phyloP scores from a whole-genome alignment of 805 yeast species.

The Kodamaea fukazawae region DNA sequence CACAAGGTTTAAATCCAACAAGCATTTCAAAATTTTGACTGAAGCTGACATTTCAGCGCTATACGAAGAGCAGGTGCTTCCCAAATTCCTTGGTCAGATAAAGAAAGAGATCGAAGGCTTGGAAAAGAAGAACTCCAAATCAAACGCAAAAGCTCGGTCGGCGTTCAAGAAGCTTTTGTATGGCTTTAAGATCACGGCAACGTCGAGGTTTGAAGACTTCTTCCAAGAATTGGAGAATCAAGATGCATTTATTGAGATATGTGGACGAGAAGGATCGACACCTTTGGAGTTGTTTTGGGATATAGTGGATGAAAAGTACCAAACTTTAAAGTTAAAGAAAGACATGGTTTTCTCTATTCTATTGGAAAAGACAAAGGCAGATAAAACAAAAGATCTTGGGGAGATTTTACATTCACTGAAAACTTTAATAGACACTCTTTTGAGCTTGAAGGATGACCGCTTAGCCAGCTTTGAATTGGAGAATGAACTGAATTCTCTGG shows the following conservation, averaged over 20 bases:
- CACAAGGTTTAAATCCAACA: constrained; percentile 55
- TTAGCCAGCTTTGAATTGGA: constrained; percentile 23
- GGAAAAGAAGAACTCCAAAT: constrained; percentile 44
- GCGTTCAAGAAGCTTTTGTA: constrained; percentile 50
- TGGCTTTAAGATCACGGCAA: constrained; percentile 44
- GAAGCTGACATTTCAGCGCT: constrained; percentile 59
- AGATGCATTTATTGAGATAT: constrained; percentile 52
- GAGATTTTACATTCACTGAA: constrained; percentile 12
- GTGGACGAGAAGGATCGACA: constrained; percentile 77
- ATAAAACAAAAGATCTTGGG: background rate
- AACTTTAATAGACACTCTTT: constrained; percentile 18
- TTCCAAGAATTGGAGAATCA: constrained; percentile 52
- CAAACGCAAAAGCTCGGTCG: constrained; percentile 67
- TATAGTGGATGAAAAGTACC: constrained; percentile 58
- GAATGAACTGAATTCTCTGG: constrained; percentile 12
- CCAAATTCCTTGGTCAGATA: constrained; percentile 20
- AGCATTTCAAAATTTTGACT: constrained; percentile 49
- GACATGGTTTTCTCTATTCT: constrained; percentile 50
- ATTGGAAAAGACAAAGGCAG: background rate
- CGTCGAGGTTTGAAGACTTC: constrained; percentile 59
- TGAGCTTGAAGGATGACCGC: constrained; percentile 27
- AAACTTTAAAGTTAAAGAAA: constrained; percentile 53
- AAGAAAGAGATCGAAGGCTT: constrained; percentile 19
- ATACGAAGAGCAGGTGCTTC: constrained; percentile 42
- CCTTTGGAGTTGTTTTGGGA: constrained; percentile 80